Base-by-base conservation (phyloP, 352 stramenopile species). In the Phytopythium chamaehyphon region DNA sequence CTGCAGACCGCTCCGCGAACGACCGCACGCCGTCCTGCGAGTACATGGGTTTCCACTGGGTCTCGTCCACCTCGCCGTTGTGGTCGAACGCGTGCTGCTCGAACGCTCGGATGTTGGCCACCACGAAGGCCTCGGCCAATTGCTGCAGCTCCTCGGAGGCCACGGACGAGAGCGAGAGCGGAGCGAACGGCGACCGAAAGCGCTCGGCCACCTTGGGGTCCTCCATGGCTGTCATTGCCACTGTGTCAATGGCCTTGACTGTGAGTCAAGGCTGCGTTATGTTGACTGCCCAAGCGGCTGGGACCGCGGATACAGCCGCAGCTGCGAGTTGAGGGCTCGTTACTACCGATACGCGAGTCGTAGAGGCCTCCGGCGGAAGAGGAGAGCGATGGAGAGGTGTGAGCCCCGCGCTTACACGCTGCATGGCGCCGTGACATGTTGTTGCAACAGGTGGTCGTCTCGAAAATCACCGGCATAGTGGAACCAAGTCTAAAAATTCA, bases 31-130 rank as follows among this genome's bases (percentile, higher is more conserved):
- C 37, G 16, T 66, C 57, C 44, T 73, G 62, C 1, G 50, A 44
- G 19, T 60, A 51, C 8, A 73, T 51, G 19, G 62, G 51, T 28
- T 72, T 72, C 66, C 66, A 76, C 23, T 51, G 49, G 10, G 39
- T 35, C 40, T 72, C 52, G 45, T 76, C 52, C 35, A 72, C 59
- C 11, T 58, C 54, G 51, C 55, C 49, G 5, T 66, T 50, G 23
- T 60, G 54, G 31, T 71, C 66, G 9, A 66, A 21, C 18, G 69
- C 26, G 33, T 71, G 70, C 14, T 55, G 60, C 48, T 77, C 68
- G 45, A 69, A 77, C 28, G 37, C 23, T 12, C 18, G 31, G 5
- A 77, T 58, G 40, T 62, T 71, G 28, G 61, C 39, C 1, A 26
- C 24, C 3, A 74, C 61, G 18, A 77, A 54, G 23, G 56, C 59